phyloP scores from a whole-genome alignment of 257 asterid species.

The Nicotiana knightiana region DNA sequence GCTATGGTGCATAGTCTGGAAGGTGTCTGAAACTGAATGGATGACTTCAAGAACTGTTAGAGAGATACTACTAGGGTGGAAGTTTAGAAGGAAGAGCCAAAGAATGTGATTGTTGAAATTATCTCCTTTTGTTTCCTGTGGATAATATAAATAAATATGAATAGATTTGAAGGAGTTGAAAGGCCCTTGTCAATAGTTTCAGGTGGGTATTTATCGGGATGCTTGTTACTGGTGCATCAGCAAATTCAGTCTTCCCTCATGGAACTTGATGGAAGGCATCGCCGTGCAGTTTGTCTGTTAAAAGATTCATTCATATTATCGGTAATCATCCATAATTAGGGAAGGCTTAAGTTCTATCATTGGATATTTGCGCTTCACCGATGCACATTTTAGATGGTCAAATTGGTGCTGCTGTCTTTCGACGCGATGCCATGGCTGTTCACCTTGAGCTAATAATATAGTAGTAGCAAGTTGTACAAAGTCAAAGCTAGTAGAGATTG shows the following conservation, averaged over 20 bases:
- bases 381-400: neutral
- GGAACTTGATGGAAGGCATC: neutral
- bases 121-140: neutral
- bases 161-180: neutral
- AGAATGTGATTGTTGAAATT: neutral
- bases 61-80: neutral
- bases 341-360: neutral
- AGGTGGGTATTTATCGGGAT: neutral
- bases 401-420: neutral
- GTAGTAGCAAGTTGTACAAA: constrained; percentile 1
- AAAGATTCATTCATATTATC: neutral
- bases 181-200: neutral
- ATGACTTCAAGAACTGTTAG: neutral
- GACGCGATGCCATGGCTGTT: neutral
- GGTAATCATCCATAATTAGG: neutral
- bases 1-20: neutral
- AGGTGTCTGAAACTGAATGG: neutral
- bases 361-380: neutral
- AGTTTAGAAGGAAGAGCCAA: neutral
- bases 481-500: neutral
- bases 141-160: neutral
- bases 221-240: neutral
- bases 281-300: neutral
- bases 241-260: neutral
- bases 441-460: neutral